Evolutionary conservation across 345 rosid genomes (phyloP).

Genomic region (Arabidopsis suecica): DNA sequence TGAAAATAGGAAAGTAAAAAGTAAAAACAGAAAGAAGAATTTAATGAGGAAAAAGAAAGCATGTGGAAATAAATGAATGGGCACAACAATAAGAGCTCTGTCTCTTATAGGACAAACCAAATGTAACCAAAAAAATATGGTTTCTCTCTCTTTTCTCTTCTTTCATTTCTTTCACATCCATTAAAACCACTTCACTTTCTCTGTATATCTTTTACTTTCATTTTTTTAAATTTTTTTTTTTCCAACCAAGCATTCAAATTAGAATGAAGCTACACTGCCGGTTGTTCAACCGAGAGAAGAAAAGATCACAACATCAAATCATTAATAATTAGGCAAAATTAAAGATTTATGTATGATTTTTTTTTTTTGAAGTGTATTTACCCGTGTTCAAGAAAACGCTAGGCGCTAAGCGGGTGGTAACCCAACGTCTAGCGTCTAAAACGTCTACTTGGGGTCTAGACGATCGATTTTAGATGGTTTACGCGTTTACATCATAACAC

Average conservation of each 20-base stretch:
- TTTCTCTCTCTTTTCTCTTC: neutral
- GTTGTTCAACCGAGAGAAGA: neutral
- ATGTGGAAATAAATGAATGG: conserved; percentile 43
- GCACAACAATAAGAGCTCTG: conserved; percentile 32
- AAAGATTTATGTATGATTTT: too few relatives aligned
- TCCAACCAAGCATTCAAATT: neutral
- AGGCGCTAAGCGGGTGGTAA: too few relatives aligned
- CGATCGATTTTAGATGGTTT: too few relatives aligned
- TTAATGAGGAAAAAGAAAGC: conserved; percentile 36
- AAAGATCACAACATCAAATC: too few relatives aligned
- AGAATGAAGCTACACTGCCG: neutral
- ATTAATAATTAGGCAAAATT: too few relatives aligned
- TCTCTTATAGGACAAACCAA: conserved; percentile 41
- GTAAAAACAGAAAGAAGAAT: neutral
- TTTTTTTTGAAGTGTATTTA: too few relatives aligned
- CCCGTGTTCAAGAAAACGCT: too few relatives aligned
- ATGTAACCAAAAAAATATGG: conserved; percentile 13
- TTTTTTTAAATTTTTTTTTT: neutral
- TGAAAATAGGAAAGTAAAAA: neutral
- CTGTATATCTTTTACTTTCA: neutral
- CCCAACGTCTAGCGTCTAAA: too few relatives aligned
- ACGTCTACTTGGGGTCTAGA: too few relatives aligned
- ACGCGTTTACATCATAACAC: too few relatives aligned
- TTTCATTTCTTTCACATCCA: conserved; percentile 10
- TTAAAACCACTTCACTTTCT: neutral